These are phyloP conservation scores for Collybiopsis luxurians DNA, from an alignment of 768 basidiomycete genomes.

Conservation along the genomic window DNA sequence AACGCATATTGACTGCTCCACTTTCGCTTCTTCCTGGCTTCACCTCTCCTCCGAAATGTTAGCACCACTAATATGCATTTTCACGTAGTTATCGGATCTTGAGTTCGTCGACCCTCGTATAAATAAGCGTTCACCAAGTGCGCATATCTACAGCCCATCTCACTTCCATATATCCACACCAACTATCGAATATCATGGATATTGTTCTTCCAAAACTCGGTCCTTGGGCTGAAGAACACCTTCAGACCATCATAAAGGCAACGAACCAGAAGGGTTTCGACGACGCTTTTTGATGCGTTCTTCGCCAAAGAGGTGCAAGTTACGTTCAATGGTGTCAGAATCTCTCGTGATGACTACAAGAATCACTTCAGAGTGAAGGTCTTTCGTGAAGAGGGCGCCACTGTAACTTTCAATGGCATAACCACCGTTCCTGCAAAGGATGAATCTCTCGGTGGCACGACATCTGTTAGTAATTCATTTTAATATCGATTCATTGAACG, in stretches of 20 bases:
- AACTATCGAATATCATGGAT: not conserved
- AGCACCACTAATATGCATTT: no score
- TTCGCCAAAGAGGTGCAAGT: slow-evolving; percentile 31
- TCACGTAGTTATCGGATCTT: no score
- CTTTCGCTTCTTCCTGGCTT: no score
- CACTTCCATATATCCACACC: not conserved
- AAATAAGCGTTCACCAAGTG: no score
- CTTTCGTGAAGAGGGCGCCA: slow-evolving; percentile 25
- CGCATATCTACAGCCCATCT: no score
- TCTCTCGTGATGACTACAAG: slow-evolving; percentile 40
- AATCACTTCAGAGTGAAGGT: slow-evolving; percentile 27
- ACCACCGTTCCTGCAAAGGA: slow-evolving; percentile 24
- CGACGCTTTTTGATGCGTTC: slow-evolving; percentile 37
- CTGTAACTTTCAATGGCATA: slow-evolving; percentile 24
- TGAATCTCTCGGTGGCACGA: not conserved
- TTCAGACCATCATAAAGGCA: slow-evolving; percentile 36
- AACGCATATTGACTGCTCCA: no score
- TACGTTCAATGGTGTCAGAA: slow-evolving; percentile 37
- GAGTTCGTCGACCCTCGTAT: no score
- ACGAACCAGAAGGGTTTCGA: slow-evolving; percentile 32
- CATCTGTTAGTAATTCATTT: not conserved
- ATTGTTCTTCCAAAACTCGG: slow-evolving; percentile 39
- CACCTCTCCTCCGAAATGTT: no score
- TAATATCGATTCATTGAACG: not conserved
- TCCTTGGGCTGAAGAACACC: slow-evolving; percentile 36